These are phyloP conservation scores for Albifimbria verrucaria DNA, from an alignment of 2,329 filamentous ascomycete species.

Conservation along the genomic window DNA sequence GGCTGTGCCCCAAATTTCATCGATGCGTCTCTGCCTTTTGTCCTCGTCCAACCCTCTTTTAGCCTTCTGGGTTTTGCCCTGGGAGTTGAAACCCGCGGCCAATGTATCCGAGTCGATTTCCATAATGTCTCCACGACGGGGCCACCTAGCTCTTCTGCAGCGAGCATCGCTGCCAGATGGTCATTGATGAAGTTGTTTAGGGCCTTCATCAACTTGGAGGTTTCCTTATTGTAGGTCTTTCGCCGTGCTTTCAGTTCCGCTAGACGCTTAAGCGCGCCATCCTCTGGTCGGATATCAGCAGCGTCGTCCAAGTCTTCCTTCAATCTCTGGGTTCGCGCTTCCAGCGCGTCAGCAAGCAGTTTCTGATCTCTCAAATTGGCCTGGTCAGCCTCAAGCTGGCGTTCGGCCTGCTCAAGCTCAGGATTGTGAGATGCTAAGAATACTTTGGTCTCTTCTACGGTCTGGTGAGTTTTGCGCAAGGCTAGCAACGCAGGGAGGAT, in stretches of 20 bases:
- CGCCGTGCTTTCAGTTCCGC: conserved; percentile 57
- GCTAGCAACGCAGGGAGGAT: conserved; percentile 70
- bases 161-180: conserved; percentile 70
- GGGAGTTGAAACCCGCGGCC: conserved; percentile 56
- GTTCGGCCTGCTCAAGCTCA: conserved; percentile 39
- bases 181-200: conserved; percentile 70
- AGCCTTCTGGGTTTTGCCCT: conserved; percentile 52
- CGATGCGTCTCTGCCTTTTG: conserved; percentile 57
- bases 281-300: conserved; percentile 55
- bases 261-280: conserved; percentile 62
- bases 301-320: conserved; percentile 54
- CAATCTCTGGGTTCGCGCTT: conserved; percentile 57
- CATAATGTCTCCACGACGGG: conserved; percentile 72
- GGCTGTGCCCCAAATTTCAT: conserved; percentile 57
- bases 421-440: conserved; percentile 48
- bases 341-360: conserved; percentile 49
- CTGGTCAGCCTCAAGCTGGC: conserved; percentile 48
- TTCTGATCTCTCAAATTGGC: conserved; percentile 52
- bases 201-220: conserved; percentile 56
- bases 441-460: conserved; percentile 60
- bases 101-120: conserved; percentile 60
- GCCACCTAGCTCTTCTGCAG: conserved; percentile 78
- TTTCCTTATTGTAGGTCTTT: conserved; percentile 57
- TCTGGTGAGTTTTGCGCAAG: conserved; percentile 62
- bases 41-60: conserved; percentile 39